These are phyloP conservation scores for Mycena capillaripes DNA, from an alignment of 768 basidiomycete species.

Conservation along the genomic window DNA sequence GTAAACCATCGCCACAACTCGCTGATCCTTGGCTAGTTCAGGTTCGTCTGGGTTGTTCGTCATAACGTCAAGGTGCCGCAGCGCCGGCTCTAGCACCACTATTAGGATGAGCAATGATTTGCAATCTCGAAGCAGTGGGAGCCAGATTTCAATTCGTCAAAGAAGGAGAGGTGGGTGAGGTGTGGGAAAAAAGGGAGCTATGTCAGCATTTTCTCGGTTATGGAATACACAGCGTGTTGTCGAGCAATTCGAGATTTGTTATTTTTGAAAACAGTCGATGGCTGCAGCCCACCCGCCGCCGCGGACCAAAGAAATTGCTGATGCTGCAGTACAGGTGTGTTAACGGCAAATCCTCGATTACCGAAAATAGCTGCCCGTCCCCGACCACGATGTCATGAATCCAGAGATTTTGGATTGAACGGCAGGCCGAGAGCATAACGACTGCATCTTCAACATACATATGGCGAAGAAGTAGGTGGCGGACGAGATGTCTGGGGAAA, in stretches of 20 bases:
- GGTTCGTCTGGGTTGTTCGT: not conserved
- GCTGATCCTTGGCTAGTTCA: not conserved
- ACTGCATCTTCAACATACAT: not conserved
- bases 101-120: not conserved
- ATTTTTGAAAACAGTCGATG: not conserved
- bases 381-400: not conserved
- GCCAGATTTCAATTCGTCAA: not conserved
- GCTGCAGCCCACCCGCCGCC: not conserved
- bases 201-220: not conserved
- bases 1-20: not conserved
- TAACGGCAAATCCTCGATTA: not conserved
- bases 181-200: not conserved
- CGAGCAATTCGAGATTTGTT: slow-evolving; percentile 15
- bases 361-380: not conserved
- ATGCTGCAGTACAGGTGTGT: not conserved
- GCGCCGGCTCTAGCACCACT: not conserved
- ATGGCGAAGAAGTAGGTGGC: not conserved
- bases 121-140: not conserved
- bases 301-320: not conserved
- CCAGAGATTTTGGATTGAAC: slow-evolving; percentile 11
- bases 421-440: not conserved
- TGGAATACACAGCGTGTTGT: too few relatives aligned
- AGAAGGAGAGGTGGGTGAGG: slow-evolving; percentile 1
- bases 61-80: too few relatives aligned
- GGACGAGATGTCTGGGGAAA: too few relatives aligned